These are phyloP conservation scores for Gonapodya prolifera DNA, from an alignment of 192 early-diverging fungal species.

Conservation along the genomic window DNA sequence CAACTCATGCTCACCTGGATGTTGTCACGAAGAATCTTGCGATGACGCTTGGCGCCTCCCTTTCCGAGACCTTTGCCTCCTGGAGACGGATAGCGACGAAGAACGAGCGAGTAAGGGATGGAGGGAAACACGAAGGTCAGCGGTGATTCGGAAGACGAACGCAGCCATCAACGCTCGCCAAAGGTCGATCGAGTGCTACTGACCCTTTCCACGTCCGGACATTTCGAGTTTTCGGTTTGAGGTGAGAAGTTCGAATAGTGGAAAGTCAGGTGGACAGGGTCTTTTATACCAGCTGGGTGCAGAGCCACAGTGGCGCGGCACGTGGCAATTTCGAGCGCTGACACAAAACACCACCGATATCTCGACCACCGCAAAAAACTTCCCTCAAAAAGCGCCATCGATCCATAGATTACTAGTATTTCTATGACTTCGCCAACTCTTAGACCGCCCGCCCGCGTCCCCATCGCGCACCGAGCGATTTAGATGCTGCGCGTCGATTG, in stretches of 20 bases:
- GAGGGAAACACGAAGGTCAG: not conserved
- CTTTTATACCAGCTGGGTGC: not conserved
- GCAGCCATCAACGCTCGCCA: not conserved
- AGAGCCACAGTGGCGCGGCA: not conserved
- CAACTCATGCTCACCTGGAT: conserved; percentile 42
- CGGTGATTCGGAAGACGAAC: not conserved
- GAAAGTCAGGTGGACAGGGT: not conserved
- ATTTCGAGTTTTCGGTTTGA: conserved; percentile 32
- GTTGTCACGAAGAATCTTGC: conserved; percentile 99
- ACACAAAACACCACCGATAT: not conserved
- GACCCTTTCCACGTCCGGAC: conserved; percentile 94
- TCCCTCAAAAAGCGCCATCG: not conserved
- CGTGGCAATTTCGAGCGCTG: not conserved
- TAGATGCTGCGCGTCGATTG: too few relatives aligned
- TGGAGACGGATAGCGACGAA: not conserved
- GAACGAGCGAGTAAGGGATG: not conserved
- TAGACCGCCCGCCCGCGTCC: too few relatives aligned
- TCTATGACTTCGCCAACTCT: too few relatives aligned
- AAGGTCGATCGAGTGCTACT: not conserved
- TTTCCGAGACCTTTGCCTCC: conserved; percentile 87
- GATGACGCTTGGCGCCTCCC: conserved; percentile 98
- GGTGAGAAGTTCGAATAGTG: not conserved
- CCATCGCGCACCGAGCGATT: too few relatives aligned
- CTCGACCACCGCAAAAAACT: not conserved
- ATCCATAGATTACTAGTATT: not conserved